Percentiles rank a stretch among this genome's conserved stretches.
Evolutionary conservation across 495 filamentous ascomycete genomes (phyloP).

Genomic region (Annulohypoxylon maeteangense): DNA sequence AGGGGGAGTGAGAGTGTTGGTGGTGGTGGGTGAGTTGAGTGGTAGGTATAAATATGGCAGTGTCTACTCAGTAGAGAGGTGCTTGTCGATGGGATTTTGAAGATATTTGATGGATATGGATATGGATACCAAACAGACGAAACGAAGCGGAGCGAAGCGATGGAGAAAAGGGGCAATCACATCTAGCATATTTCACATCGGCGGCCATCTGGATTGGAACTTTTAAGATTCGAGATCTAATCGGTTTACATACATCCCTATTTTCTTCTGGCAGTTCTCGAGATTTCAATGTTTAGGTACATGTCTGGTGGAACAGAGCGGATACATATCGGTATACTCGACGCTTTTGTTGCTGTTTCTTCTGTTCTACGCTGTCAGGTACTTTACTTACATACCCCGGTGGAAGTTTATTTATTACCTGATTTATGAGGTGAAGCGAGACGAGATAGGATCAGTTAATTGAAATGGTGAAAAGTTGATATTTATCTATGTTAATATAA

Average conservation of each 20-base stretch:
- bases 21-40: background rate
- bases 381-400: constrained; percentile 1
- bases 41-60: background rate
- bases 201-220: background rate
- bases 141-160: background rate
- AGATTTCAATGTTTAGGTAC: background rate
- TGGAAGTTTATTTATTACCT: background rate
- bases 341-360: background rate
- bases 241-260: background rate
- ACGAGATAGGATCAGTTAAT: background rate
- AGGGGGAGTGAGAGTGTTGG: background rate
- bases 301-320: constrained; percentile 1
- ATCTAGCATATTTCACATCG: background rate
- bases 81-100: background rate
- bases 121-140: background rate
- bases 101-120: background rate
- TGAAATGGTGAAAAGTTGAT: background rate
- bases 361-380: background rate
- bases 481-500: background rate
- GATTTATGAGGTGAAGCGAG: background rate
- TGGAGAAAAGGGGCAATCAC: background rate
- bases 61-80: too few relatives aligned
- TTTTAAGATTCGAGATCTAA: background rate
- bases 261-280: background rate
- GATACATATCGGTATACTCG: constrained; percentile 9